Evolutionary conservation across 2,329 filamentous ascomycete genomes (phyloP).

Genomic region (Epichloe sibirici): DNA sequence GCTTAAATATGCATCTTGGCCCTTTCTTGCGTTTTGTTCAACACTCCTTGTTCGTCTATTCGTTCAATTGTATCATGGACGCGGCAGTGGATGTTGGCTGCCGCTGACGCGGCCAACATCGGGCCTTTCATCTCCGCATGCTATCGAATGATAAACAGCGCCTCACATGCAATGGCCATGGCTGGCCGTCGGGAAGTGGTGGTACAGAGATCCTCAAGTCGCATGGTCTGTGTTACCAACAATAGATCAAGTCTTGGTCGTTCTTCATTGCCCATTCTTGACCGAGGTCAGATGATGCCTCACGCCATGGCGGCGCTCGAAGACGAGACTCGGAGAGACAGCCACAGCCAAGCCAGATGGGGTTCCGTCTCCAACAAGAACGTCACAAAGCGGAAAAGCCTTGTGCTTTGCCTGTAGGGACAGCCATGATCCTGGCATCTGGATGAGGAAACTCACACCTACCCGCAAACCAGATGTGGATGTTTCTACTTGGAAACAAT

Average conservation of each 20-base stretch:
- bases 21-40: too few species aligned
- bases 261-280: background rate
- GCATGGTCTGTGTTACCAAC: background rate
- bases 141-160: background rate
- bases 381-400: background rate
- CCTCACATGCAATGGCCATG: background rate
- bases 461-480: background rate
- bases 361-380: background rate
- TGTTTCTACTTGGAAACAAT: background rate
- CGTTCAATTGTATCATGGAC: background rate
- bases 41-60: background rate
- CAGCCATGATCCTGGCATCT: too few species aligned
- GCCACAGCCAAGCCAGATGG: background rate
- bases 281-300: background rate
- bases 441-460: background rate
- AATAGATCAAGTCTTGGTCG: background rate
- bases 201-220: background rate
- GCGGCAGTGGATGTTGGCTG: background rate
- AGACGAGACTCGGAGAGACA: background rate
- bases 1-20: too few species aligned
- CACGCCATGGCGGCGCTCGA: background rate
- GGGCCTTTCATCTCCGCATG: background rate
- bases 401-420: too few species aligned
- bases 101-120: background rate
- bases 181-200: background rate